Base-by-base conservation (phyloP, 805 yeast species). In the Lachancea lanzarotensis region DNA sequence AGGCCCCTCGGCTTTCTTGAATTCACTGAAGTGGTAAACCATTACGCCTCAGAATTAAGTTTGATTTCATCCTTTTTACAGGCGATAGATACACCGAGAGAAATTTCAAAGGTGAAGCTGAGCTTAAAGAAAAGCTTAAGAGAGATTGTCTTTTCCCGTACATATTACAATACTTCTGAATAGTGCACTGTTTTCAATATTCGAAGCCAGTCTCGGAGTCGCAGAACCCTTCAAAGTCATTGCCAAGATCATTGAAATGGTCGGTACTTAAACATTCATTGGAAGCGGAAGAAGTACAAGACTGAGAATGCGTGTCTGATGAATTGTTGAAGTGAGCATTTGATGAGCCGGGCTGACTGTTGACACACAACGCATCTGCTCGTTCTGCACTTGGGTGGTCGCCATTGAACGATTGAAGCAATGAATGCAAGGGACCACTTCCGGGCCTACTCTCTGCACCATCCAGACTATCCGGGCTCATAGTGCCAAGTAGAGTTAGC, bases 21-120 rank as follows among this genome's bases (percentile, higher is more conserved):
- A 49, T 57, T 1, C 45, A 57, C 19, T 55, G 60, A 11, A 52
- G 58, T 38, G 63, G 64, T 31, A 58, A 54, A 20, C 58, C 58
- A 45, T 58, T 60, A 44, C 58, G 60, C 3, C 44, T 60, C n/a
- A 63, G 58, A 43, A 58, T 58, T 25, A 58, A 60, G 45, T 56
- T 60, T 36, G 64, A 60, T 43, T 57, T 60, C 33, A 60, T 61
- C 1, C 48, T 60, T 22, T 33, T 60, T 22, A 60, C n/a, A 60
- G 41, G 63, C 58, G 43, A 60, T 60, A 31, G 64, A 60, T 46
- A 58, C 53, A 12, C 43, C 57, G 16, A 56, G 58, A 22, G 60
- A 53, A 18, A 35, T 30, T 7, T 27, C 26, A 13, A 19, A 22
- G 35, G 17, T 7, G 12, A 33, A 33, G 31, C 31, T 11, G 13